Conservation (phyloP, 345 rosid species). For the Salix arbutifolia region DNA sequence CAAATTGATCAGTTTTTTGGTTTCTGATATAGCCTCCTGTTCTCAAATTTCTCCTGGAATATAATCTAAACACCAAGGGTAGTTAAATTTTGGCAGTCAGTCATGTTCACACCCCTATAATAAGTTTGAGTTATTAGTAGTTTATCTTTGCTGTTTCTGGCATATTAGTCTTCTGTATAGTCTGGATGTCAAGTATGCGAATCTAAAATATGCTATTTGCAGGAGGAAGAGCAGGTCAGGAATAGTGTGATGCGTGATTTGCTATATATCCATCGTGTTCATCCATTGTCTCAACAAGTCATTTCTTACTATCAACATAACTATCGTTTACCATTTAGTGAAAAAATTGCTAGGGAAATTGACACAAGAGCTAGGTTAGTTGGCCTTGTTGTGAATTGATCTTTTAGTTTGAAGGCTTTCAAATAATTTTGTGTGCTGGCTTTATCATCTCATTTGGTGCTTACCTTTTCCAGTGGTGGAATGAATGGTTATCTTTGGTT, state of each 20-base stretch:
- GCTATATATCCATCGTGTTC: slow-evolving; percentile 62
- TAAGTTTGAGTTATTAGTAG: neutral
- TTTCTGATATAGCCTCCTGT: neutral
- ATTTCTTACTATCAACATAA: slow-evolving; percentile 32
- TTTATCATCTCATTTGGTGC: slow-evolving; percentile 19
- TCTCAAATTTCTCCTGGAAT: neutral
- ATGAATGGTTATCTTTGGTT: slow-evolving; percentile 88
- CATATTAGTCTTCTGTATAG: neutral
- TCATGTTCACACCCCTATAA: neutral
- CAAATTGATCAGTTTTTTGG: neutral
- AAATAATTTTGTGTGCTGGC: slow-evolving; percentile 13
- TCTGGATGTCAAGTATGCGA: slow-evolving; percentile 4
- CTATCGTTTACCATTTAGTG: slow-evolving; percentile 32
- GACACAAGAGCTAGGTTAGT: slow-evolving; percentile 65
- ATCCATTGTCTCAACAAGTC: slow-evolving; percentile 59
- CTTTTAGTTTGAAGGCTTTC: slow-evolving; percentile 3
- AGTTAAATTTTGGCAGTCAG: neutral
- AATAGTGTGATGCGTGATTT: slow-evolving; percentile 89
- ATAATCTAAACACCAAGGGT: neutral
- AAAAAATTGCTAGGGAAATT: slow-evolving; percentile 42
- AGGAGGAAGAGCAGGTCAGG: slow-evolving; percentile 75
- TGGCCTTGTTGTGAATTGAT: neutral
- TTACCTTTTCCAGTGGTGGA: slow-evolving; percentile 60
- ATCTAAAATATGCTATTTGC: slow-evolving; percentile 15
- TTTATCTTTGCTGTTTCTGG: neutral